Conservation (phyloP, 2,329 filamentous ascomycete species). For the Alternaria sp. region DNA sequence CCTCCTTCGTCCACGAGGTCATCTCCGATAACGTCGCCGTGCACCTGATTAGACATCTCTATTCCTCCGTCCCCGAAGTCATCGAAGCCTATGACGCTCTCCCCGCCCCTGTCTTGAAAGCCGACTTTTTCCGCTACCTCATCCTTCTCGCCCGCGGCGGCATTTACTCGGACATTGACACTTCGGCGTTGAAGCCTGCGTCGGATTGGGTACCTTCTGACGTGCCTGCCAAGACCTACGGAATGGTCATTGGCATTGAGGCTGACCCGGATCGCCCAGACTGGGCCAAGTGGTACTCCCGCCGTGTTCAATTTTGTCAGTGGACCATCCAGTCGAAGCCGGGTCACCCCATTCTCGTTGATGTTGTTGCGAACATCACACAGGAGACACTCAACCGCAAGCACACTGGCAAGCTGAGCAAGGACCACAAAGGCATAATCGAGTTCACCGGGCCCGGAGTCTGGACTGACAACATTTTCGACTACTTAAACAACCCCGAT, state of each 20-base stretch:
- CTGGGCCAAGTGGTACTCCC: slow-evolving; percentile 95
- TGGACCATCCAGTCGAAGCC: slow-evolving; percentile 98
- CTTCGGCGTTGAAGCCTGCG: slow-evolving; percentile 80
- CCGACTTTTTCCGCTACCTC: slow-evolving; percentile 73
- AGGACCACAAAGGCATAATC: slow-evolving; percentile 77
- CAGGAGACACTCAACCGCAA: slow-evolving; percentile 80
- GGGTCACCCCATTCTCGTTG: slow-evolving; percentile 88
- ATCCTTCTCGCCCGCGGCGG: slow-evolving; percentile 79
- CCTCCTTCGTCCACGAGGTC: slow-evolving; percentile 93
- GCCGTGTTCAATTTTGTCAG: slow-evolving; percentile 96
- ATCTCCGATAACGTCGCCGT: slow-evolving; percentile 89
- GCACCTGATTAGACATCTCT: slow-evolving; percentile 84
- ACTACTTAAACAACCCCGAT: slow-evolving; percentile 89
- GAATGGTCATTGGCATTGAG: slow-evolving; percentile 92
- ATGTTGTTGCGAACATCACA: slow-evolving; percentile 87
- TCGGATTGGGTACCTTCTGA: slow-evolving; percentile 84
- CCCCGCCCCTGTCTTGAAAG: slow-evolving; percentile 64
- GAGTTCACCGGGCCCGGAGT: slow-evolving; percentile 94
- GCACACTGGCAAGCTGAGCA: slow-evolving; percentile 68
- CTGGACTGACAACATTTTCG: slow-evolving; percentile 93
- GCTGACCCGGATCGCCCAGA: slow-evolving; percentile 92
- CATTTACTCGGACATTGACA: slow-evolving; percentile 86
- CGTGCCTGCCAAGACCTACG: slow-evolving; percentile 79
- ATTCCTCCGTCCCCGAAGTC: slow-evolving; percentile 69
- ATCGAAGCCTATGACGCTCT: slow-evolving; percentile 60